Conservation (phyloP, 768 basidiomycete species). For the Grammothele lineata region DNA sequence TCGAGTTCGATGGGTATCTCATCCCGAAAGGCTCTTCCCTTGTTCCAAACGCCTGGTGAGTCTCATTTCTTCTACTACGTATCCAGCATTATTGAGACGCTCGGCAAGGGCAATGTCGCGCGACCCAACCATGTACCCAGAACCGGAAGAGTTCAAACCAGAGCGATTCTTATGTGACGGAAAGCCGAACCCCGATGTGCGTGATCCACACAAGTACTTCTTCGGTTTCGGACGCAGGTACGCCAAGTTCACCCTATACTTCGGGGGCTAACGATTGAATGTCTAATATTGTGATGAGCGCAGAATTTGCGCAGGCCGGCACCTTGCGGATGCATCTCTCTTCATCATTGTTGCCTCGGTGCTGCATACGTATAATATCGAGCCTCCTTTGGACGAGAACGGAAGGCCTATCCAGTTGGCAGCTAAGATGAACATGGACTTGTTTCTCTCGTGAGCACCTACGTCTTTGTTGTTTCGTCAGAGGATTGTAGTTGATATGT, state of each 20-base stretch:
- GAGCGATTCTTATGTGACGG: constrained; percentile 12
- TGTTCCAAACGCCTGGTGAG: neutral
- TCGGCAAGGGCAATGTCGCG: constrained; percentile 5
- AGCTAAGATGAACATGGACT: neutral
- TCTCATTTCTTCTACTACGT: neutral
- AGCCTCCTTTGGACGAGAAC: constrained; percentile 1
- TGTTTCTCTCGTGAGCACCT: neutral
- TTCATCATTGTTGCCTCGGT: constrained; percentile 6
- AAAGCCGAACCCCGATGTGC: neutral
- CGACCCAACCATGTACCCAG: constrained; percentile 1
- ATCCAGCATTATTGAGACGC: neutral
- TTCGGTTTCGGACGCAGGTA: constrained; percentile 16
- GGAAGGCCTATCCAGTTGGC: neutral
- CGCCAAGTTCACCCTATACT: too few species aligned
- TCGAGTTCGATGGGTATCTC: constrained; percentile 20
- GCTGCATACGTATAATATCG: constrained; percentile 2
- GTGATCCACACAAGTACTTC: constrained; percentile 4
- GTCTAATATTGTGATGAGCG: neutral
- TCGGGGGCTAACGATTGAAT: neutral
- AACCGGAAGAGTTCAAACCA: constrained; percentile 6
- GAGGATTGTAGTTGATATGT: neutral
- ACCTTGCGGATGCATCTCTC: constrained; percentile 5
- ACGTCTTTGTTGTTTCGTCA: neutral
- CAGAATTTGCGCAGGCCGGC: constrained; percentile 4
- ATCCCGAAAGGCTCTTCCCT: constrained; percentile 22